A percentile compares a stretch with the other conserved stretches of the same genome.
Evolutionary conservation across 176 grass and related monocot genomes (phyloP).

Genomic region (Triticum timopheevii): DNA sequence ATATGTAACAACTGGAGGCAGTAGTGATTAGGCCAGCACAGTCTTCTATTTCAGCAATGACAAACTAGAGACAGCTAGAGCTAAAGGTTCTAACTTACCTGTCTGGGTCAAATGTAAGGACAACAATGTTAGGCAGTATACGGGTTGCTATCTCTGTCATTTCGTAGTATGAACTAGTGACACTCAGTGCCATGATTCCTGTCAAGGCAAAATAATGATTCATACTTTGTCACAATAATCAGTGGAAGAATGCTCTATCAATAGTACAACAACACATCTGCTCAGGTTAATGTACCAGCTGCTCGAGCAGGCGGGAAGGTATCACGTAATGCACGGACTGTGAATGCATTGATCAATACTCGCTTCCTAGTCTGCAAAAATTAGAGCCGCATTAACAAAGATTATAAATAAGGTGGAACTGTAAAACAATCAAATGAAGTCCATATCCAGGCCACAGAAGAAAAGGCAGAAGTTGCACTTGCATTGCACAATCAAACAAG

Average conservation of each 20-base stretch:
- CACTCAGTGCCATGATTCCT: slow-evolving; percentile 97
- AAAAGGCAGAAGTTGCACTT: background rate
- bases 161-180: slow-evolving; percentile 94
- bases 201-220: slow-evolving; percentile 31
- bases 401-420: slow-evolving; percentile 10
- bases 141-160: slow-evolving; percentile 97
- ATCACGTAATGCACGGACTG: slow-evolving; percentile 93
- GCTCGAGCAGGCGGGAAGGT: slow-evolving; percentile 95
- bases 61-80: slow-evolving; percentile 15
- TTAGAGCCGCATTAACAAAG: slow-evolving; percentile 27
- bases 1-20: background rate
- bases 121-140: slow-evolving; percentile 89
- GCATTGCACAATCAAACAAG: background rate
- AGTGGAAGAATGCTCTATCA: background rate
- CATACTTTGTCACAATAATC: slow-evolving; percentile 21
- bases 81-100: slow-evolving; percentile 45
- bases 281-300: slow-evolving; percentile 67
- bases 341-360: slow-evolving; percentile 99
- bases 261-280: slow-evolving; percentile 17
- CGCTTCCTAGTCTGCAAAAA: slow-evolving; percentile 88
- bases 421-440: slow-evolving; percentile 28
- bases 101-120: slow-evolving; percentile 94
- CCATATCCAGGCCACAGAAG: background rate
- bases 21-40: background rate
- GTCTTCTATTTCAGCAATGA: slow-evolving; percentile 14